Evolutionary conservation across 2,329 filamentous ascomycete species (phyloP), one percentile per base, ranked within the genome.

Genomic region (Penicillium sp.): DNA sequence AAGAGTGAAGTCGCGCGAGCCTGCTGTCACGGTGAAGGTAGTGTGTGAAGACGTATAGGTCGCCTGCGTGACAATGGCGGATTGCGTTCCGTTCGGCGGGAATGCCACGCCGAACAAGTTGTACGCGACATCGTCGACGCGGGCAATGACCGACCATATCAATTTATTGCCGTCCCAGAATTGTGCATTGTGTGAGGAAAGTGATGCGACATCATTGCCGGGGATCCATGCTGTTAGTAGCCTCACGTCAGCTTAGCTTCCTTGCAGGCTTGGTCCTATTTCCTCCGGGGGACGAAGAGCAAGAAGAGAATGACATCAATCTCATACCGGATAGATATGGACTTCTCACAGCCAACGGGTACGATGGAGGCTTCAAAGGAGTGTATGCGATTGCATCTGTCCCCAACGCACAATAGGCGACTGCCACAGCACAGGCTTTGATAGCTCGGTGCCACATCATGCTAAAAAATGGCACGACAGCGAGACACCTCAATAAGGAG

Each of bases 151-250:
- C 5, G 66, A 63, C 67, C 68, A 71, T 8, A 59, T 66, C 38
- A 72, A 55, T 9, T 62, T 50, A 40, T 68, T 60, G 5, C 67
- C 68, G 9, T 54, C 58, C 69, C 67, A 72, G 51, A 72, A 73
- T 48, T 73, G 59, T 4, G 70, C 62, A 11, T 59, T 56, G 13
- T 60, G 58, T 1, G 60, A 60, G 7, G 67, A 58, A 29, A 73
- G 51, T 33, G 63, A 59, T n/a, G 53, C 50, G 36, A 62, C 61
- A 39, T 61, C 51, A 44, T 62, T 60, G 7, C 69, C 67, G 1
- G 69, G 69, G 25, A 73, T 59, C 70, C 70, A 73, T 39, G 65
- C 64, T 61, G 46, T 46, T 37, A 45, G 52, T 54, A 45, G 43
- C 24, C 46, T 35, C 41, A 35, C 8, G 18, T 28, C 39, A 44